phyloP scores from a whole-genome alignment of 805 yeast genomes.

The Metschnikowia borealis region DNA sequence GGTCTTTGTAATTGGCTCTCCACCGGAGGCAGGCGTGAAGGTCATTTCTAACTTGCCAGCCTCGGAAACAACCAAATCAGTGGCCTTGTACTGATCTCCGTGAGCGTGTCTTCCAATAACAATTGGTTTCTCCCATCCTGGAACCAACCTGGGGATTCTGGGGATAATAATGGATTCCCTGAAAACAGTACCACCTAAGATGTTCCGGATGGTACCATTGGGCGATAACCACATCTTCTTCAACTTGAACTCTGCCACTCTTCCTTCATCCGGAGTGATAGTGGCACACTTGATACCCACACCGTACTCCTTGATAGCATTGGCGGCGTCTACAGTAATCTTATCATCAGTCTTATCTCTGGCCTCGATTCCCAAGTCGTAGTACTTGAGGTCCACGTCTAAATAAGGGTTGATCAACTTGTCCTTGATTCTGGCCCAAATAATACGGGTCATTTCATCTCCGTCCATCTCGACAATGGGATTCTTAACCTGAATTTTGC shows the following conservation, averaged over 20 bases:
- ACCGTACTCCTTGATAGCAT: constrained; percentile 81
- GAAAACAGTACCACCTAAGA: constrained; percentile 94
- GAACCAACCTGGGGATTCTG: constrained; percentile 79
- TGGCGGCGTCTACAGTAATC: constrained; percentile 85
- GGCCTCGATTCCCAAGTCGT: constrained; percentile 81
- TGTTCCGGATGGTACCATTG: constrained; percentile 94
- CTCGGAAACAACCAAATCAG: constrained; percentile 73
- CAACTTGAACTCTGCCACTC: constrained; percentile 84
- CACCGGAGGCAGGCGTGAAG: constrained; percentile 68
- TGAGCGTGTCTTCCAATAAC: constrained; percentile 96
- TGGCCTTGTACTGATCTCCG: constrained; percentile 96
- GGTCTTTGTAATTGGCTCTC: constrained; percentile 49
- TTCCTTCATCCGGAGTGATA: constrained; percentile 95
- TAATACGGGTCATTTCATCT: constrained; percentile 95
- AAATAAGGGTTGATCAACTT: constrained; percentile 80
- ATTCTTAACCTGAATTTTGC: constrained; percentile 71
- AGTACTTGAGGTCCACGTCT: constrained; percentile 85
- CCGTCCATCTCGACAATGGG: constrained; percentile 98
- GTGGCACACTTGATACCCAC: constrained; percentile 98
- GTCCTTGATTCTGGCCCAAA: constrained; percentile 88
- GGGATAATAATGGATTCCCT: constrained; percentile 94
- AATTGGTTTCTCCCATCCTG: constrained; percentile 93
- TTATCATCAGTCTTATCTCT: constrained; percentile 86
- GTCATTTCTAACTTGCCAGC: constrained; percentile 78
- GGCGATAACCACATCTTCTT: constrained; percentile 98